These are phyloP conservation scores for Candida broadrunensis DNA, from an alignment of 805 yeast genomes.

Conservation along the genomic window DNA sequence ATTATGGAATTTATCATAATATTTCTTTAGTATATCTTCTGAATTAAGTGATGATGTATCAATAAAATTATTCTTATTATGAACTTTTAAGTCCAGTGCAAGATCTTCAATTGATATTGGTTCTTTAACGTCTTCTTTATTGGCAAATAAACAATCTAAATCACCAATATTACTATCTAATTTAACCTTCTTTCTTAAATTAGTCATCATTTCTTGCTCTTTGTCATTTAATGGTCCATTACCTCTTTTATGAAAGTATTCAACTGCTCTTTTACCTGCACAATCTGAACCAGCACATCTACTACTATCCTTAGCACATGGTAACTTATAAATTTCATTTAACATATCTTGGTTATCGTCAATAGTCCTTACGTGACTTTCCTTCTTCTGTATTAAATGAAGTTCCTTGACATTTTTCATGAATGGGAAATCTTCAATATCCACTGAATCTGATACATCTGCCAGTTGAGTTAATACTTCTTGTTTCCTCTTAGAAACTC, in stretches of 20 bases:
- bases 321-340: slow-evolving; percentile 5
- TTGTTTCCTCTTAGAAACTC: slow-evolving; percentile 27
- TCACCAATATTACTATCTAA: slow-evolving; percentile 9
- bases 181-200: slow-evolving; percentile 7
- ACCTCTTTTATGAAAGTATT: slow-evolving; percentile 2
- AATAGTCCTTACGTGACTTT: background rate
- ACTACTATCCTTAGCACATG: slow-evolving; percentile 8
- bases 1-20: slow-evolving; percentile 16
- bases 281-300: slow-evolving; percentile 9
- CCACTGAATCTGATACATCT: slow-evolving; percentile 6
- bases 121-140: slow-evolving; percentile 3
- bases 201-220: slow-evolving; percentile 5
- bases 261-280: slow-evolving; percentile 9
- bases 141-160: slow-evolving; percentile 10
- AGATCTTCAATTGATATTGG: slow-evolving; percentile 5
- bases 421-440: slow-evolving; percentile 15
- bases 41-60: slow-evolving; percentile 8
- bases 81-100: slow-evolving; percentile 2
- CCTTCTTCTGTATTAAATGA: background rate
- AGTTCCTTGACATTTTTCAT: background rate
- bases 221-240: background rate
- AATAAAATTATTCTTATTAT: slow-evolving; percentile 6
- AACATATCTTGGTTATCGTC: slow-evolving; percentile 2
- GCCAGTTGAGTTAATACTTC: slow-evolving; percentile 1
- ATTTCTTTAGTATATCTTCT: slow-evolving; percentile 8